Evolutionary conservation across 2,329 filamentous ascomycete genomes (phyloP).

Genomic region (Volutella citrinella): DNA sequence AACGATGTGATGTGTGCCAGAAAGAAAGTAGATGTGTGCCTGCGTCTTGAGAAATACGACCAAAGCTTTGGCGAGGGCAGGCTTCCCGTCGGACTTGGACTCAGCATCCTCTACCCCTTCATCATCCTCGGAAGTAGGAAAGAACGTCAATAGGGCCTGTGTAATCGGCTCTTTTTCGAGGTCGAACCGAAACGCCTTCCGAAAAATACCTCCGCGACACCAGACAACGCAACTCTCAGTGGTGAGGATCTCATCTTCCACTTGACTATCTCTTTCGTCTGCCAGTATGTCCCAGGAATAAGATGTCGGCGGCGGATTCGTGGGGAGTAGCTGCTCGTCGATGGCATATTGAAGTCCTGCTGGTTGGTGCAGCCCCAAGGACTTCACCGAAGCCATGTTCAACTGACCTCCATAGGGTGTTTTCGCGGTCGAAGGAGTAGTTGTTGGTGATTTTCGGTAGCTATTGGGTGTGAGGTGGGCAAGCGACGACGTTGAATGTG

Average conservation of each 20-base stretch:
- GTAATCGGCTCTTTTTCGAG: slow-evolving; percentile 81
- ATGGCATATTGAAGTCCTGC: slow-evolving; percentile 80
- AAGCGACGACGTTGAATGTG: no score
- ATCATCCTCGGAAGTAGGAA: slow-evolving; percentile 55
- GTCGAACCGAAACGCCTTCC: slow-evolving; percentile 82
- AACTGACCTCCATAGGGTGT: slow-evolving; percentile 31
- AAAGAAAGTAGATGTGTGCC: slow-evolving; percentile 88
- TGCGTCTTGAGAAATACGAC: slow-evolving; percentile 92
- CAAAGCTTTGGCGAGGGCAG: slow-evolving; percentile 61
- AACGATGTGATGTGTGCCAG: slow-evolving; percentile 82
- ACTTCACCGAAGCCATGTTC: slow-evolving; percentile 84
- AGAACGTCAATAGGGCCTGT: slow-evolving; percentile 84
- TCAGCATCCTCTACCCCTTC: slow-evolving; percentile 9
- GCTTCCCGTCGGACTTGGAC: slow-evolving; percentile 13
- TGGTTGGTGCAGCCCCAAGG: slow-evolving; percentile 87
- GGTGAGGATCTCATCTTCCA: slow-evolving; percentile 77
- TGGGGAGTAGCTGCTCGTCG: slow-evolving; percentile 71
- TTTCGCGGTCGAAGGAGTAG: not conserved
- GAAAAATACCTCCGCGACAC: slow-evolving; percentile 82
- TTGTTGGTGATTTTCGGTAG: not conserved
- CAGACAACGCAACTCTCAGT: slow-evolving; percentile 79
- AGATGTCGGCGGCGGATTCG: slow-evolving; percentile 59
- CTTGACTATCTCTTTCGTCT: slow-evolving; percentile 38
- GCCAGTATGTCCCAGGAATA: slow-evolving; percentile 73
- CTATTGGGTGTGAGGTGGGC: not conserved